Evolutionary conservation across 805 yeast species (phyloP).

Genomic region (Wickerhamiella lipophila): DNA sequence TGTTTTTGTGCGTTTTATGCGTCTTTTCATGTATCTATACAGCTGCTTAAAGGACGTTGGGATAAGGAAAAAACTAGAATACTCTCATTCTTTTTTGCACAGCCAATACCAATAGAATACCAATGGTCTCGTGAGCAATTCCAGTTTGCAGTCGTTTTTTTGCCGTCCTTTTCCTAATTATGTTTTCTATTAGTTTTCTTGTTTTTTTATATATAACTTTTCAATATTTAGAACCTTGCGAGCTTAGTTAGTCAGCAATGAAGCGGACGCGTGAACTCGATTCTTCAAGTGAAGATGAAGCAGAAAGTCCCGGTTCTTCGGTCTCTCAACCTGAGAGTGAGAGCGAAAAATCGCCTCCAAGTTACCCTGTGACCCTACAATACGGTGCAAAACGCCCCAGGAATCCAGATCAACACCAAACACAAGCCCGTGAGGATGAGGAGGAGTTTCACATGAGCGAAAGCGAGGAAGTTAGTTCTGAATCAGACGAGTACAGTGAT

Average conservation of each 20-base stretch:
- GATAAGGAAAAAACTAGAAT: no score
- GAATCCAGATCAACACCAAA: not conserved
- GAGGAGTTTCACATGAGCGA: slow-evolving; percentile 9
- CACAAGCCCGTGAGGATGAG: slow-evolving; percentile 1
- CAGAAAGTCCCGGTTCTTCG: not conserved
- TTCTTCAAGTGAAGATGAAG: slow-evolving; percentile 1
- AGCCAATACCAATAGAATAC: no score
- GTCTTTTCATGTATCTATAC: no score
- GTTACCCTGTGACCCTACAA: slow-evolving; percentile 6
- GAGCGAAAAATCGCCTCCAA: not conserved
- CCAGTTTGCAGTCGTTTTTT: no score
- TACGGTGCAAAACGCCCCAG: slow-evolving; percentile 3
- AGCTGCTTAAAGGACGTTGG: no score
- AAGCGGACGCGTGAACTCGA: slow-evolving; percentile 6
- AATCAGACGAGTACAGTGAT: slow-evolving; percentile 7
- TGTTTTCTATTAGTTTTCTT: not conserved
- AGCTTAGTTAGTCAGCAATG: slow-evolving; percentile 6
- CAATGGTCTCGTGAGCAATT: no score
- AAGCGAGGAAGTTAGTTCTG: not conserved
- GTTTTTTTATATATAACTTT: not conserved
- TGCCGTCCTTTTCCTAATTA: not conserved
- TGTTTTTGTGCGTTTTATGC: no score
- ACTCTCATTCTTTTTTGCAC: no score
- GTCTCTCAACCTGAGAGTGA: not conserved
- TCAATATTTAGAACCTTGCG: not conserved